Base-by-base conservation (phyloP, 257 asterid species). In the Nicotiana obtusifolia region DNA sequence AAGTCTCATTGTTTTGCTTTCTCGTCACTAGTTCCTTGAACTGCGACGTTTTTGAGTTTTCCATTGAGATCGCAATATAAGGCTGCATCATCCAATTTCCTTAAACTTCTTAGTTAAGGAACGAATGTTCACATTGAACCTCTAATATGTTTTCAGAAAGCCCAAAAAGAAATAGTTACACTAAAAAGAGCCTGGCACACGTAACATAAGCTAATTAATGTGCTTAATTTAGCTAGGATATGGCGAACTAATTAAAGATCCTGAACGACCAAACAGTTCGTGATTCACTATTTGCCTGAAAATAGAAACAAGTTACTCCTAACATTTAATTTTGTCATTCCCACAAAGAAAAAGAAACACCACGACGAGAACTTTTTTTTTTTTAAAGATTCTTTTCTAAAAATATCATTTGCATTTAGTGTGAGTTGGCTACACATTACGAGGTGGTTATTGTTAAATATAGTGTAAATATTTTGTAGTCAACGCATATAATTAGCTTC, bases 41-140 rank as follows among this genome's bases (percentile, higher is more conserved):
- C 64, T 53, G 8, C 62, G 44, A 26, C 80, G 8, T 24, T 15
- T n/a, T 31, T 76, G 15, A 7, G 60, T 7, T 13, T 22, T 22
- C 47, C 2, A 37, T 44, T 13, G 69, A 64, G 9, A 22, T 73
- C 20, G 24, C 41, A 47, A 47, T 47, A 41, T 41, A 14, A 44
- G 79, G 14, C 79, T 35, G 47, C 79, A 24, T 47, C 15, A 73
- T 73, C 52, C 7, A 15, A 7, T 44, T 73, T 73, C 26, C 60
- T 73, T 73, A 24, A 73, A 73, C 41, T 47, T 44, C 37, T 71
- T 44, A 44, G 78, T 71, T 7, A 73, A 47, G 60, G 61, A 47
- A 73, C 41, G 24, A 73, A 73, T 73, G 79, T 49, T 73, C 62
- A 73, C 79, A 47, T 47, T 73, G 22, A 71, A 73, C 10, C 41